Evolutionary conservation across 2,329 filamentous ascomycete genomes (phyloP).

Genomic region (Corinectria fuckeliana): DNA sequence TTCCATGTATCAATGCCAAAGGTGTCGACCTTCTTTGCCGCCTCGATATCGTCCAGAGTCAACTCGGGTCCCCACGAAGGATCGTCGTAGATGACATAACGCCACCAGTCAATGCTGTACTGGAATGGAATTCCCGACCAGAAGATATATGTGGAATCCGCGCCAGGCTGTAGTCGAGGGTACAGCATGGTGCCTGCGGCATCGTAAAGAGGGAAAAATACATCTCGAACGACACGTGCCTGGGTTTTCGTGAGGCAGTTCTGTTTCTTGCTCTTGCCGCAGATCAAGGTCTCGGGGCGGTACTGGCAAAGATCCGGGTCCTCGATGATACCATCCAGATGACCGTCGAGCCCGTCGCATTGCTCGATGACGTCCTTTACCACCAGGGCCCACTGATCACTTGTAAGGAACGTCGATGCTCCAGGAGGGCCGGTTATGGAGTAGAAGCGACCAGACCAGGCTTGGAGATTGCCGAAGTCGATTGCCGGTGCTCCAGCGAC

Average conservation of each 20-base stretch:
- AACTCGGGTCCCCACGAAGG: constrained; percentile 12
- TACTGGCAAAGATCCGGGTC: constrained; percentile 53
- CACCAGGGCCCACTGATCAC: constrained; percentile 49
- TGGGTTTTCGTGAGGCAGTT: constrained; percentile 13
- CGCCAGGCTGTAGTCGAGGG: constrained; percentile 10
- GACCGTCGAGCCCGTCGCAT: constrained; percentile 57
- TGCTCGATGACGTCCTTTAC: constrained; percentile 51
- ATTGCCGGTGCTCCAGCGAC: constrained; percentile 55
- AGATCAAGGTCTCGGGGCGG: constrained; percentile 48
- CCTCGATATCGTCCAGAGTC: constrained; percentile 48
- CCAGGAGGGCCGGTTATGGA: neutral
- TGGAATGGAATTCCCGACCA: constrained; percentile 38
- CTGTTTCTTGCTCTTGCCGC: constrained; percentile 50
- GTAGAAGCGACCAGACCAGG: constrained; percentile 20
- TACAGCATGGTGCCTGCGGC: constrained; percentile 46
- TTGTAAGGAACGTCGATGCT: constrained; percentile 30
- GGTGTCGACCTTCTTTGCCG: constrained; percentile 3
- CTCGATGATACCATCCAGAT: constrained; percentile 56
- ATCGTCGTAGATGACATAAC: constrained; percentile 20
- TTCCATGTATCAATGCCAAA: constrained; percentile 42
- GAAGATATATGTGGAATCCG: constrained; percentile 50
- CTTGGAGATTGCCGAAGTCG: constrained; percentile 53
- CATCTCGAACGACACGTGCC: neutral
- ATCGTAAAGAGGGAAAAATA: constrained; percentile 6
- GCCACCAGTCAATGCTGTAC: constrained; percentile 10